phyloP scores from a whole-genome alignment of 768 basidiomycete species.

The Amyloporia xantha region DNA sequence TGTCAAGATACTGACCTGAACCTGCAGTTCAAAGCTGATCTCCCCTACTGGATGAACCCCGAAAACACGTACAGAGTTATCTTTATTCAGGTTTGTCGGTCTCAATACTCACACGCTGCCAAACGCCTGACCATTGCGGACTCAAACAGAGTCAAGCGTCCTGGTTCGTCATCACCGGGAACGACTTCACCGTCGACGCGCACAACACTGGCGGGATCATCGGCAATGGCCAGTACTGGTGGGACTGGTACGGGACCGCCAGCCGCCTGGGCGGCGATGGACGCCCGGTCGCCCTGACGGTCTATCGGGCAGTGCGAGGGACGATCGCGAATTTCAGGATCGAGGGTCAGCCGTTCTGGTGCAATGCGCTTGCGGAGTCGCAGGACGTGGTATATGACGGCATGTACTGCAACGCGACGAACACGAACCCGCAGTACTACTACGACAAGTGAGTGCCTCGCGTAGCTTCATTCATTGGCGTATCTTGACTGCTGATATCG shows the following conservation, averaged over 20 bases:
- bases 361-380: slow-evolving; percentile 49
- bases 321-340: slow-evolving; percentile 43
- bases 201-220: slow-evolving; percentile 50
- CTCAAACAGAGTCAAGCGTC: slow-evolving; percentile 47
- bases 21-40: slow-evolving; percentile 44
- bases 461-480: background rate
- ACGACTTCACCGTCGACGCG: slow-evolving; percentile 48
- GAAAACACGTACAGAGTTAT: slow-evolving; percentile 52
- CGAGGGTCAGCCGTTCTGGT: slow-evolving; percentile 53
- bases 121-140: background rate
- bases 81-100: slow-evolving; percentile 45
- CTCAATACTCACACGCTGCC: background rate
- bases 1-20: background rate
- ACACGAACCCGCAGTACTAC: slow-evolving; percentile 41
- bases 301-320: slow-evolving; percentile 40
- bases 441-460: slow-evolving; percentile 40
- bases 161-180: slow-evolving; percentile 56
- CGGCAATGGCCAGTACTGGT: slow-evolving; percentile 59
- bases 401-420: slow-evolving; percentile 52
- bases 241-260: slow-evolving; percentile 45
- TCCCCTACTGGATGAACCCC: slow-evolving; percentile 49
- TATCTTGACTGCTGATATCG: background rate
- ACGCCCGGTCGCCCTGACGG: slow-evolving; percentile 48
- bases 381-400: slow-evolving; percentile 45
- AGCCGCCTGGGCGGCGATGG: slow-evolving; percentile 49